These are phyloP conservation scores for Cytospora piceae DNA, from an alignment of 2,329 filamentous ascomycete species.

Conservation along the genomic window DNA sequence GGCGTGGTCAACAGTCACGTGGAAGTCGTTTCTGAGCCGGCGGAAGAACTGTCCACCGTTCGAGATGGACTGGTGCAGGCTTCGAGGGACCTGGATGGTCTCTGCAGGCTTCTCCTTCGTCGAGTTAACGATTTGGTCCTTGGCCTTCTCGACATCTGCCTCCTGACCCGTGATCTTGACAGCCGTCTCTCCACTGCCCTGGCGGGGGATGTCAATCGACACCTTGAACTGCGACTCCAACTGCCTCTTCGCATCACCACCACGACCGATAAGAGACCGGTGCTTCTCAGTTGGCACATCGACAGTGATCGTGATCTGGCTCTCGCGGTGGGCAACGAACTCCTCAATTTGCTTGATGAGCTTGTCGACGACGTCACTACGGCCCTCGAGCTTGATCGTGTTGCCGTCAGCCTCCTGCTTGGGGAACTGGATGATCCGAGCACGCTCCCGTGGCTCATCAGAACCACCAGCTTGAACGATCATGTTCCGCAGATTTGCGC, in stretches of 20 bases:
- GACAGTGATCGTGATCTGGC: constrained; percentile 75
- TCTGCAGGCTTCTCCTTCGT: constrained; percentile 88
- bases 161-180: constrained; percentile 85
- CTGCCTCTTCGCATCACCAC: constrained; percentile 82
- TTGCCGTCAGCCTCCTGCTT: constrained; percentile 83
- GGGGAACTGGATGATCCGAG: constrained; percentile 92
- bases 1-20: constrained; percentile 89
- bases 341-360: constrained; percentile 81
- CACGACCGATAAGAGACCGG: constrained; percentile 85
- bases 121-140: constrained; percentile 78
- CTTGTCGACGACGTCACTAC: constrained; percentile 81
- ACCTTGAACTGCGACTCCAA: constrained; percentile 87
- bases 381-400: constrained; percentile 86
- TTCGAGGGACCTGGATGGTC: constrained; percentile 80
- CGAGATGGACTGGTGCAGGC: constrained; percentile 80
- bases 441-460: constrained; percentile 79
- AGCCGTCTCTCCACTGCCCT: constrained; percentile 80
- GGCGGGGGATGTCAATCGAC: constrained; percentile 86
- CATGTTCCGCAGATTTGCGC: constrained; percentile 82
- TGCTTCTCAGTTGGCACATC: constrained; percentile 92
- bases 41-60: constrained; percentile 89
- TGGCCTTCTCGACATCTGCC: constrained; percentile 80
- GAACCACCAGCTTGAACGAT: constrained; percentile 88
- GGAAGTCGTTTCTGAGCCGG: constrained; percentile 79
- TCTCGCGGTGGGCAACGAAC: constrained; percentile 82